These are phyloP conservation scores for Cyathus striatus DNA, from an alignment of 768 basidiomycete genomes.

Conservation along the genomic window DNA sequence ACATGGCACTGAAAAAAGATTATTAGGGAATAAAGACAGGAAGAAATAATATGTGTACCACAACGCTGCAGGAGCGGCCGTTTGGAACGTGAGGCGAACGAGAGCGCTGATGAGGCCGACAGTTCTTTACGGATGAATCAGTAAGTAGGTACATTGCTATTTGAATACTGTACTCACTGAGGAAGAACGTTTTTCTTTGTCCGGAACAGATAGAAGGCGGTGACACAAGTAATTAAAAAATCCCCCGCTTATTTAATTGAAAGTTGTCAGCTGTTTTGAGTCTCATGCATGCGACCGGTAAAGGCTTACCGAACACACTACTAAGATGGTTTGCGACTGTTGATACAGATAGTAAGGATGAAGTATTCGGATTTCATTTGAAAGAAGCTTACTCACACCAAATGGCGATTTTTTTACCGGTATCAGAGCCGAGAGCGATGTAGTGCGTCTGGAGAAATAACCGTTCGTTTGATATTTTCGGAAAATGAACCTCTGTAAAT, in stretches of 20 bases:
- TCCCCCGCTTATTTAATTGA: too few species aligned
- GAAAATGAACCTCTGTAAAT: too few species aligned
- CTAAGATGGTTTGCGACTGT: slow-evolving; percentile 22
- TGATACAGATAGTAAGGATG: too few species aligned
- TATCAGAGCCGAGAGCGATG: slow-evolving; percentile 11
- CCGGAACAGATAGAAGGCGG: slow-evolving; percentile 21
- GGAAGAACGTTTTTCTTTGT: slow-evolving; percentile 21
- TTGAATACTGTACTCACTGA: slow-evolving; percentile 15
- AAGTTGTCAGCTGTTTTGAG: too few species aligned
- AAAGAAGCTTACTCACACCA: slow-evolving; percentile 25
- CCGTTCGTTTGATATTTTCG: too few species aligned
- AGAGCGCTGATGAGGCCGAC: slow-evolving; percentile 21
- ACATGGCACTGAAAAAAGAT: slow-evolving; percentile 25
- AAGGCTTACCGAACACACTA: slow-evolving; percentile 17
- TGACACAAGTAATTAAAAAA: slow-evolving; percentile 17
- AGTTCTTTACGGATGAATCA: slow-evolving; percentile 10
- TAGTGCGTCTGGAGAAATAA: slow-evolving; percentile 23
- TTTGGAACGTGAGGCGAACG: slow-evolving; percentile 23
- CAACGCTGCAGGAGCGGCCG: slow-evolving; percentile 25
- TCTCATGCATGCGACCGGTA: too few species aligned
- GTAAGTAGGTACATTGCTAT: neutral
- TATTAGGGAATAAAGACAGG: too few species aligned
- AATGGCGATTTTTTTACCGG: slow-evolving; percentile 9
- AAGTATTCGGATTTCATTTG: too few species aligned
- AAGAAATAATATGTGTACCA: too few species aligned